Percentiles rank a stretch among this genome's conserved stretches.
Conservation (phyloP, 768 basidiomycete species). For the Vararia minispora region DNA sequence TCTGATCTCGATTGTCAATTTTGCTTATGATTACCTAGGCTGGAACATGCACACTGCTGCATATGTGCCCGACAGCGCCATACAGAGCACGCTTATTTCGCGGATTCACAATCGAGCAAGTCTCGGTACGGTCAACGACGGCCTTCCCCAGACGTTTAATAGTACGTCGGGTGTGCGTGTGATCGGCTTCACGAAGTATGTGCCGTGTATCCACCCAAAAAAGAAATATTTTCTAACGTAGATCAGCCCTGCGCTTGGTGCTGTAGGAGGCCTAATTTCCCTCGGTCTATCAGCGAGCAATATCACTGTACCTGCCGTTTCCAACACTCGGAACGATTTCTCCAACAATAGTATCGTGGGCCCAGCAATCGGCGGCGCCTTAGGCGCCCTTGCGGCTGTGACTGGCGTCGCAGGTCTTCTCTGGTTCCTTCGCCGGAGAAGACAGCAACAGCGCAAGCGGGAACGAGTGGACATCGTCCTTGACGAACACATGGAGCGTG, state of each 20-base stretch:
- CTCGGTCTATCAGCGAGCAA: constrained; percentile 5
- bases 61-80: neutral
- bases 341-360: too few species aligned
- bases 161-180: neutral
- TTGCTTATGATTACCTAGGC: neutral
- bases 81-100: constrained; percentile 4
- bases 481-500: too few species aligned
- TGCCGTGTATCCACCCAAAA: too few species aligned
- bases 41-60: constrained; percentile 6
- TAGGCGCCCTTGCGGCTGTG: too few species aligned
- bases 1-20: neutral
- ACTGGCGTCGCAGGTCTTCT: too few species aligned
- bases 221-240: neutral
- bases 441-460: too few species aligned
- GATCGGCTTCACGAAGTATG: constrained; percentile 8
- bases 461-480: too few species aligned
- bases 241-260: neutral
- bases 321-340: too few species aligned
- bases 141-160: constrained; percentile 5
- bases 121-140: constrained; percentile 1
- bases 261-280: constrained; percentile 3
- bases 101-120: constrained; percentile 5
- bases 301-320: too few species aligned
- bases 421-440: too few species aligned
- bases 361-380: too few species aligned